Evolutionary conservation across 371 early-diverging fungal genomes (phyloP), one percentile per base, ranked within the genome.

Genomic region (Lichtheimia ramosa): DNA sequence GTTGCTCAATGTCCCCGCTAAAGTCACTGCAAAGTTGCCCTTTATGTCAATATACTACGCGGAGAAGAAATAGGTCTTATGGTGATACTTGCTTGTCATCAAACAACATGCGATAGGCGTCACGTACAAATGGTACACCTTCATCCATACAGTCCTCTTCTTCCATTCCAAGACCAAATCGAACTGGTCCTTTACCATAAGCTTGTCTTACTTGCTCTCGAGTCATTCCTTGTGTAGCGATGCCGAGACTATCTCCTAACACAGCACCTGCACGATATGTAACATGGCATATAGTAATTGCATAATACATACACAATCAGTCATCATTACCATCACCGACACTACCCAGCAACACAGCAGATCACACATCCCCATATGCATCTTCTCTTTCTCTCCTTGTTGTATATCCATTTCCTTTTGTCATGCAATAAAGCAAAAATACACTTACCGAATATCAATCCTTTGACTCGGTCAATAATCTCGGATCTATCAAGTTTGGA

Each of bases 1-100:
- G 61, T 50, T 90, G 90, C 52, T 90, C 90, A 27, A 86, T 82
- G 62, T 90, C 88, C 56, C 85, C 87, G 5, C 89, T 86, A 63
- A 81, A 89, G 49, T 85, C 87, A 66, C 84, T 84, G 59, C 8
- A 55, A 25, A 12, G 3, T 34, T 53, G 15, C 25, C 25, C 25
- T 34, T n/a, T 20, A 23, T 53, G 53, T 28, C 53, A 53, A 53
- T 53, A 53, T 15, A 15, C 15, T 27, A 61, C 78, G 83, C 13
- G 61, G 40, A 53, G 68, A 66, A 52, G 75, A 61, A 5, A 58
- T 28, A 46, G 15, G 15, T n/a, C 18, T 13, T 28, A 3, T 34
- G 8, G 27, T 48, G 18, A 34, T 14, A 5, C 63, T 69, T 72
- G 75, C 79, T 74, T 79, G 64, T 79, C 79, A 49, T 79, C 74